Conservation (phyloP, 2,329 filamentous ascomycete genomes). For the Pseudocercospora cruenta region DNA sequence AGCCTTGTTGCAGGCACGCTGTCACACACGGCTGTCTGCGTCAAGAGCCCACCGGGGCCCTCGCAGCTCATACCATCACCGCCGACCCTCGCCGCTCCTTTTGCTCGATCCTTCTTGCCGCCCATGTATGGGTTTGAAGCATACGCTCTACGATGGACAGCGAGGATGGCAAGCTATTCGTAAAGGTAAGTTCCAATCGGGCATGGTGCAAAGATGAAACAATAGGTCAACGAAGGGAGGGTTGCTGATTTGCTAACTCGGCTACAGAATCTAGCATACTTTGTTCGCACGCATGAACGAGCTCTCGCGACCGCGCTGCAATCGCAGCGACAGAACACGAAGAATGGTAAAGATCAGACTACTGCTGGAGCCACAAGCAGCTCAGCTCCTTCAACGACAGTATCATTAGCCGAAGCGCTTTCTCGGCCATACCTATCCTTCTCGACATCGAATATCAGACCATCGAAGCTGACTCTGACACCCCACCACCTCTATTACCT, state of each 20-base stretch:
- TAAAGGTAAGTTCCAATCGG: constrained; percentile 65
- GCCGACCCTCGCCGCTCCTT: constrained; percentile 20
- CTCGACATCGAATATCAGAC: constrained; percentile 76
- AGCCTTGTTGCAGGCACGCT: constrained; percentile 11
- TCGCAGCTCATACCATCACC: constrained; percentile 11
- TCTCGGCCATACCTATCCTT: constrained; percentile 86
- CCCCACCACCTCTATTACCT: constrained; percentile 97
- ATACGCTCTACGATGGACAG: constrained; percentile 66
- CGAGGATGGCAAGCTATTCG: constrained; percentile 86
- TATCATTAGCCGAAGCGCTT: constrained; percentile 77
- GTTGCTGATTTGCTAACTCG: constrained; percentile 2
- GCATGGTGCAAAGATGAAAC: background rate
- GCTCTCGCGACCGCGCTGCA: constrained; percentile 94
- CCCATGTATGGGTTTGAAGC: constrained; percentile 25
- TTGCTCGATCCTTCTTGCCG: constrained; percentile 20
- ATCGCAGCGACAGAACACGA: constrained; percentile 72
- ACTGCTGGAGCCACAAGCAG: constrained; percentile 54
- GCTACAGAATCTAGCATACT: constrained; percentile 84
- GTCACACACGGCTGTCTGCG: constrained; percentile 24
- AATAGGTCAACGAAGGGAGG: background rate
- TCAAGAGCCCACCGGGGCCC: constrained; percentile 16
- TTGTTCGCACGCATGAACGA: constrained; percentile 96
- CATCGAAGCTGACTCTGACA: constrained; percentile 87
- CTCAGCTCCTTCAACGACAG: constrained; percentile 68
- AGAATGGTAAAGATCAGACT: constrained; percentile 55